These are phyloP conservation scores for Lyophyllum semitale DNA, from an alignment of 768 basidiomycete species.

Conservation along the genomic window DNA sequence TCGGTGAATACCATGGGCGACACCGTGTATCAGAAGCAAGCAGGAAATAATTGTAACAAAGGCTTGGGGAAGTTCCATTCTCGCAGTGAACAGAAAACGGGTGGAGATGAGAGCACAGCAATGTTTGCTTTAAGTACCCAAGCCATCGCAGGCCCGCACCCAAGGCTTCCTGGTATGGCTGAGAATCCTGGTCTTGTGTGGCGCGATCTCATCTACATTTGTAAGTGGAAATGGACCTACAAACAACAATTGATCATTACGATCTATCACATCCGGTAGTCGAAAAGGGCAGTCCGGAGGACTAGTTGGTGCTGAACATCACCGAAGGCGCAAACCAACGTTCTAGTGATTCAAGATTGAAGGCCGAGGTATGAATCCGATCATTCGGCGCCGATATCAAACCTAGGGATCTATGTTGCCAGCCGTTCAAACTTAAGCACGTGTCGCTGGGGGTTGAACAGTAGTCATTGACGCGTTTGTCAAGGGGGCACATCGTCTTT, in stretches of 20 bases:
- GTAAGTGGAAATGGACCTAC: background rate
- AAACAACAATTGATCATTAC: background rate
- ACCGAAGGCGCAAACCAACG: background rate
- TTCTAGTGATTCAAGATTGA: background rate
- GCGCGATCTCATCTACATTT: background rate
- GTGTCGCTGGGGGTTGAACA: background rate
- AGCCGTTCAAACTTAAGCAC: background rate
- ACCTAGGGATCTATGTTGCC: background rate
- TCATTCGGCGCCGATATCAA: background rate
- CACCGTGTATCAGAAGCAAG: background rate
- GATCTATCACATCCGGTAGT: background rate
- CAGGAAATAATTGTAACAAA: background rate
- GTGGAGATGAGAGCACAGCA: background rate
- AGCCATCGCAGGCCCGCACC: background rate
- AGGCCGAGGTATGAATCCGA: background rate
- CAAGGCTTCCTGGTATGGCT: background rate
- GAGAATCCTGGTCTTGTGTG: background rate
- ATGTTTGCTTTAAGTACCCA: background rate
- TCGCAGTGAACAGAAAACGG: background rate
- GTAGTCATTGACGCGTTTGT: background rate
- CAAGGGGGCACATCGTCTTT: background rate
- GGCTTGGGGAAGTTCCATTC: background rate
- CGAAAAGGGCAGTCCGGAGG: background rate
- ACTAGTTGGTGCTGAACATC: background rate
- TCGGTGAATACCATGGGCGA: constrained; percentile 14